Conservation (phyloP, 805 yeast species). For the Candida orba region DNA sequence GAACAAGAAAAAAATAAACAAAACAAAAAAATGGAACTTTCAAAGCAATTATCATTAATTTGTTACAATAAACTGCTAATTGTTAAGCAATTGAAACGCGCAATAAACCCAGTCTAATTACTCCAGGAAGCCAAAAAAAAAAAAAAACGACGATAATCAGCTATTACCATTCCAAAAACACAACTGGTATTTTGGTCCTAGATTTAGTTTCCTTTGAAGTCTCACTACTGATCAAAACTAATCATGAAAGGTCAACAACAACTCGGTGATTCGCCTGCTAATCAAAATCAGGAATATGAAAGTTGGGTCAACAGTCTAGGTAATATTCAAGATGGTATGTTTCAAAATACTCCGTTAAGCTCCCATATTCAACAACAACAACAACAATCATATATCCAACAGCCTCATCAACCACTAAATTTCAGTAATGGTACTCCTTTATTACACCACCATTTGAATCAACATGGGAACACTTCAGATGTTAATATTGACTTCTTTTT, state of each 20-base stretch:
- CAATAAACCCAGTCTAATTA: too few relatives aligned
- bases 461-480: slow-evolving; percentile 4
- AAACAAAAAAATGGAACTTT: slow-evolving; percentile 2
- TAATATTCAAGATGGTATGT: slow-evolving; percentile 21
- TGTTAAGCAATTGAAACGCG: too few relatives aligned
- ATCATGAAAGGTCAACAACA: slow-evolving; percentile 1
- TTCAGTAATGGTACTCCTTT: slow-evolving; percentile 1
- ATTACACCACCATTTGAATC: slow-evolving; percentile 3
- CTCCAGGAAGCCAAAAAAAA: too few relatives aligned
- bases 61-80: too few relatives aligned
- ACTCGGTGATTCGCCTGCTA: slow-evolving; percentile 3
- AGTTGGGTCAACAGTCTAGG: slow-evolving; percentile 22
- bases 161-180: too few relatives aligned
- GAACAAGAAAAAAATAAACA: not conserved
- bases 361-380: slow-evolving; percentile 10
- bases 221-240: not conserved
- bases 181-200: too few relatives aligned
- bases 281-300: slow-evolving; percentile 21
- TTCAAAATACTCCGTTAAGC: slow-evolving; percentile 22
- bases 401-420: slow-evolving; percentile 3
- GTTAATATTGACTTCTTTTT: slow-evolving; percentile 12
- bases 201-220: too few relatives aligned
- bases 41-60: not conserved
- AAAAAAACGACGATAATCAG: too few relatives aligned
- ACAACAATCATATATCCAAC: slow-evolving; percentile 1